Evolutionary conservation across 352 stramenopile species (phyloP).

Genomic region (Achlya hypogyna): DNA sequence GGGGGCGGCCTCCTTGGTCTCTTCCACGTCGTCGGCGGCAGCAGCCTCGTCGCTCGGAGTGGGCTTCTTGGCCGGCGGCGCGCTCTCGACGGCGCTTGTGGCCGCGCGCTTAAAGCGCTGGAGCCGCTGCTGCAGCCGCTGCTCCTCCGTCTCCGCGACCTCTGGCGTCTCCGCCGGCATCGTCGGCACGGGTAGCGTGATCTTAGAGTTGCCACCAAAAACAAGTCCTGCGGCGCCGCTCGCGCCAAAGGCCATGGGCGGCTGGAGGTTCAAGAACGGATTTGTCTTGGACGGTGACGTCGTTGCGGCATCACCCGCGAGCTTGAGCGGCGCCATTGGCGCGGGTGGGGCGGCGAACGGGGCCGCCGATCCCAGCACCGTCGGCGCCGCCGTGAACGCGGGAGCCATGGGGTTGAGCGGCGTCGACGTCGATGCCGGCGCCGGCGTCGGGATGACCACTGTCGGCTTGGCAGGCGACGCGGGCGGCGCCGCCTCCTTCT

Average conservation of each 20-base stretch:
- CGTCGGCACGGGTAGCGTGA: constrained; percentile 57
- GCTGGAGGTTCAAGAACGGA: constrained; percentile 30
- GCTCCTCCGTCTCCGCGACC: too few relatives aligned
- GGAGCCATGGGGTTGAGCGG: constrained; percentile 11
- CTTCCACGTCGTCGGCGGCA: constrained; percentile 3
- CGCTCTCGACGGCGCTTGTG: background rate
- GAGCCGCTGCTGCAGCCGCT: background rate
- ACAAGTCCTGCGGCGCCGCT: constrained; percentile 46
- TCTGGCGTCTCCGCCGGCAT: constrained; percentile 26
- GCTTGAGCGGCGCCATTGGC: background rate
- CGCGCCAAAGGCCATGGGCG: constrained; percentile 34
- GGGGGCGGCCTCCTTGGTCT: background rate
- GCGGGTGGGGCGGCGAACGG: constrained; percentile 22
- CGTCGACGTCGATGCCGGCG: constrained; percentile 13
- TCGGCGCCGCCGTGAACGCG: constrained; percentile 22
- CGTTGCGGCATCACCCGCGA: background rate
- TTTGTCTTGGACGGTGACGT: constrained; percentile 18
- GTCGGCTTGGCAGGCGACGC: constrained; percentile 12
- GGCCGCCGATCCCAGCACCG: constrained; percentile 7
- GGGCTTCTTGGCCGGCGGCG: constrained; percentile 6
- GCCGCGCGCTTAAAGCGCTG: constrained; percentile 10
- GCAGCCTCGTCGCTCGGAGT: background rate
- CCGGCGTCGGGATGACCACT: constrained; percentile 22
- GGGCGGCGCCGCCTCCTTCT: background rate
- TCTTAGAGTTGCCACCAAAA: constrained; percentile 58